Evolutionary conservation across 176 grass and related monocot genomes (phyloP).

Genomic region (Oryza longistaminata): DNA sequence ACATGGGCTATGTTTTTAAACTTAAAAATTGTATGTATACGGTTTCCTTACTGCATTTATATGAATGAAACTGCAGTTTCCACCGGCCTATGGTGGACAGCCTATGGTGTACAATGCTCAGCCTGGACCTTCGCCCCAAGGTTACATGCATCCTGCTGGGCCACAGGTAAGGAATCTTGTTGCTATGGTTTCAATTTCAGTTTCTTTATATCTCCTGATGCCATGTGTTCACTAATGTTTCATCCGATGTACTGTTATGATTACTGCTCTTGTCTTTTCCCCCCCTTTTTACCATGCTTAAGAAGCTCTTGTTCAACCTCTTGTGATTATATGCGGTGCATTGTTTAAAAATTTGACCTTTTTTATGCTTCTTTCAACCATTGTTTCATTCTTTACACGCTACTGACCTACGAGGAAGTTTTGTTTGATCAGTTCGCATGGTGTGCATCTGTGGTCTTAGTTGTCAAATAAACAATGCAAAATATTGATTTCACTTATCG

Average conservation of each 20-base stretch:
- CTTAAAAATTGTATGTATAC: neutral
- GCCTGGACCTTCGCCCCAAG: conserved; percentile 54
- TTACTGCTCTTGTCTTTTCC: neutral
- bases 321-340: neutral
- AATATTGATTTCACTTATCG: neutral
- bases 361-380: neutral
- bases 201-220: neutral
- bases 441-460: neutral
- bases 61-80: conserved; percentile 47
- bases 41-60: conserved; percentile 12
- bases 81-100: conserved; percentile 55
- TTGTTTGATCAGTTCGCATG: neutral
- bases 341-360: neutral
- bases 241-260: neutral
- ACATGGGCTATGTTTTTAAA: conserved; percentile 14
- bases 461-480: neutral
- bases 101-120: conserved; percentile 62
- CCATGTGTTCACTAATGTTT: neutral
- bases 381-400: neutral
- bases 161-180: conserved; percentile 43
- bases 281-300: neutral
- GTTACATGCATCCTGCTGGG: conserved; percentile 59
- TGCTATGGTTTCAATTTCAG: neutral
- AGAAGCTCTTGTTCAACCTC: neutral
- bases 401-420: neutral